Base-by-base conservation (phyloP, 176 grass and related monocot genomes). In the Puccinellia tenuiflora region DNA sequence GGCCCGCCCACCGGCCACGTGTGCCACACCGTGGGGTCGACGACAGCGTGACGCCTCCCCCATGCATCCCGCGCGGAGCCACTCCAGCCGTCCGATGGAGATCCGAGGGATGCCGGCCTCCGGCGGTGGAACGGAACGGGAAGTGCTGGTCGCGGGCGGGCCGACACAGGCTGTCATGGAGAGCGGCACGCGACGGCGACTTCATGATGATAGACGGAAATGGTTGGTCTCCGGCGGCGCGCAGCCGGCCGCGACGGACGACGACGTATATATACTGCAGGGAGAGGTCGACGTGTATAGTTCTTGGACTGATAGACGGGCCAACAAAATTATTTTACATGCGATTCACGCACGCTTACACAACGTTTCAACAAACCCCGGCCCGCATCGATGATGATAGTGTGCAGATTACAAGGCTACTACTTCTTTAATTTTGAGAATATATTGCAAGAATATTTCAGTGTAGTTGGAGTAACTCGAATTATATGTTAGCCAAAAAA, bases 101-200 rank as follows among this genome's bases (percentile, higher is more conserved):
- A 88, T 91, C 85, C 22, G 5, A 88, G 6, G 67, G 85, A 5
- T 0, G 28, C 14, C 10, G 25, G 3, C 11, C 4, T n/a, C 80
- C 26, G 68, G 25, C 52, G 33, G 40, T 40, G 21, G 48, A 43
- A 15, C 69, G 42, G 10, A 28, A 40, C 33, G 65, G 24, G 78
- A 26, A 74, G 54, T 34, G 66, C 65, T 37, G 77, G 87, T 89
- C 87, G 87, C 77, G 70, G 70, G 77, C 77, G 87, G 87, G 77
- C 77, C 82, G 87, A 89, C 42, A 46, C 60, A 31, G 60, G 1
- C 60, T 22, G 21, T 60, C 24, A 17, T 1, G 63, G 63, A 65
- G 62, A 65, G 30, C 62, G 16, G 61, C 62, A 33, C 7, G 62
- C 62, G 62, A 66, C 31, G 63, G 31, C 66, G 66, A 69, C 66